These are phyloP conservation scores for Fusarium metavorans DNA, from an alignment of 2,329 filamentous ascomycete genomes.

Conservation along the genomic window DNA sequence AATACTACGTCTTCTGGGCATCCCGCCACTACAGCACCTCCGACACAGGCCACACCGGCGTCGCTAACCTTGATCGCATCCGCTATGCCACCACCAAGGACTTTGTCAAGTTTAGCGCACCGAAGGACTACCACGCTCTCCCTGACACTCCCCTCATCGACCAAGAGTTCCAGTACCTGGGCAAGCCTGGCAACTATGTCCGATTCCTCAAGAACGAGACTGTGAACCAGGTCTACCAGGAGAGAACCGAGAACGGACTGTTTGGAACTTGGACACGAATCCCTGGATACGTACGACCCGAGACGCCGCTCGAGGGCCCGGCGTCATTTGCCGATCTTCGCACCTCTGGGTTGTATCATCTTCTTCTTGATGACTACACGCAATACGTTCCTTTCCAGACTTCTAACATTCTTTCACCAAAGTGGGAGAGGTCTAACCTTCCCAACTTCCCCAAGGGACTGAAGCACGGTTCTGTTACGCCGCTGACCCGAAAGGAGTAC, in stretches of 20 bases:
- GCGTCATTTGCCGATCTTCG: conserved; percentile 53
- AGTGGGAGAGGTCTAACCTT: conserved; percentile 50
- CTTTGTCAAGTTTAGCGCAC: conserved; percentile 60
- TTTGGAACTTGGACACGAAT: conserved; percentile 62
- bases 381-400: conserved; percentile 60
- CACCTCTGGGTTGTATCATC: conserved; percentile 51
- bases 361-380: conserved; percentile 59
- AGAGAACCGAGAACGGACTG: conserved; percentile 57
- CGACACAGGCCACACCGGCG: conserved; percentile 59
- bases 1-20: conserved; percentile 64
- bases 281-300: conserved; percentile 48
- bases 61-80: conserved; percentile 55
- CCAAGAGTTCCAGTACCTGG: conserved; percentile 60
- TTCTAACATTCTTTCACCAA: conserved; percentile 48
- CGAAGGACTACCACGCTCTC: conserved; percentile 57
- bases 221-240: conserved; percentile 60
- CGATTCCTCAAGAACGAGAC: conserved; percentile 66
- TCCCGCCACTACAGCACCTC: conserved; percentile 56
- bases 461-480: conserved; percentile 62
- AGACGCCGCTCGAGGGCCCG: conserved; percentile 52
- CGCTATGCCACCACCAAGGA: conserved; percentile 64
- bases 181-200: conserved; percentile 53
- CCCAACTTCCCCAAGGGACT: conserved; percentile 56
- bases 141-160: conserved; percentile 60
- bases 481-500: conserved; percentile 56